Conservation (phyloP, 1,284 basidiomycete species). For the Trametes polyzona region DNA sequence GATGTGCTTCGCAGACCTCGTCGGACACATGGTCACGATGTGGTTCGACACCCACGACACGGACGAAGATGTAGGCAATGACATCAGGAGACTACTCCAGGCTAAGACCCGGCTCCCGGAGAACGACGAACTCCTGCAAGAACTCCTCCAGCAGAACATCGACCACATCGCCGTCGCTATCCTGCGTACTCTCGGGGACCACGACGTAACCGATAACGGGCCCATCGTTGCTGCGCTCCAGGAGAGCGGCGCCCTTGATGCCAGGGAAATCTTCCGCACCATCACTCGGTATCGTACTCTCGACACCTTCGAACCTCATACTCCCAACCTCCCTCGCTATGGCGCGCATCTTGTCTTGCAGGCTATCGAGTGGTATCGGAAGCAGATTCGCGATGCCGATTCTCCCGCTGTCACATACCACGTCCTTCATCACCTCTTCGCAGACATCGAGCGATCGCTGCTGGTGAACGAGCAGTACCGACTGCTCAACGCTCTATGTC, state of each 20-base stretch:
- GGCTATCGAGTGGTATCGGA: slow-evolving; percentile 62
- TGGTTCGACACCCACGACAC: slow-evolving; percentile 41
- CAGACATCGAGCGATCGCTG: slow-evolving; percentile 67
- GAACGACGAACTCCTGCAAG: slow-evolving; percentile 41
- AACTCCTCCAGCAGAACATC: slow-evolving; percentile 47
- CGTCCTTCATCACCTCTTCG: slow-evolving; percentile 75
- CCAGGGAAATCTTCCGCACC: slow-evolving; percentile 47
- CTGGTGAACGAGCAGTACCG: slow-evolving; percentile 88
- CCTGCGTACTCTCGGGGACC: slow-evolving; percentile 63
- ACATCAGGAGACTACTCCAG: slow-evolving; percentile 33
- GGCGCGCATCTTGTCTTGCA: slow-evolving; percentile 51
- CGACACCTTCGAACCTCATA: slow-evolving; percentile 55
- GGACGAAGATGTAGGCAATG: neutral
- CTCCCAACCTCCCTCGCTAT: slow-evolving; percentile 65
- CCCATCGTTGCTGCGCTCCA: slow-evolving; percentile 52
- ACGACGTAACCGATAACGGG: slow-evolving; percentile 51
- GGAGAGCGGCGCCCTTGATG: slow-evolving; percentile 36
- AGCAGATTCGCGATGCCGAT: slow-evolving; percentile 42
- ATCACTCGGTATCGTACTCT: slow-evolving; percentile 55
- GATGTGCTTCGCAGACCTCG: slow-evolving; percentile 73
- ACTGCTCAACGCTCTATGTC: slow-evolving; percentile 70
- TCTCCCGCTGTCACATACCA: slow-evolving; percentile 70
- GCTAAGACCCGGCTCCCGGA: slow-evolving; percentile 37
- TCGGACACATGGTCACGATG: slow-evolving; percentile 63
- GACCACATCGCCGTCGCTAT: slow-evolving; percentile 62